Evolutionary conservation across 2,329 filamentous ascomycete genomes (phyloP).

Genomic region (Tolypocladium ophioglossoides): DNA sequence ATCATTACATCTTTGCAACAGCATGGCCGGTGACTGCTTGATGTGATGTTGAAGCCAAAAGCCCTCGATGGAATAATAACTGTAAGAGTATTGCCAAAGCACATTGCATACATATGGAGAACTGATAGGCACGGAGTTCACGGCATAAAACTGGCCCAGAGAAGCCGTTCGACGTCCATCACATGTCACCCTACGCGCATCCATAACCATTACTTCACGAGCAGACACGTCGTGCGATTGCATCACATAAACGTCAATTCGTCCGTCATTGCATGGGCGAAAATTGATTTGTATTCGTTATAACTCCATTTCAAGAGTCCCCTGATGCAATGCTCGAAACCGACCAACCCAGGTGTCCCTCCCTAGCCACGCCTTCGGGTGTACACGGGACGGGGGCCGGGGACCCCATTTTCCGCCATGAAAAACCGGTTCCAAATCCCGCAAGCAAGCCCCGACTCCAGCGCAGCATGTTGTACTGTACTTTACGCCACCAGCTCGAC

Average conservation of each 20-base stretch:
- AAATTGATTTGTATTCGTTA: constrained; percentile 30
- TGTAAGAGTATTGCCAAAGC: not conserved
- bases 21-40: not conserved
- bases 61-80: not conserved
- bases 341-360: constrained; percentile 22
- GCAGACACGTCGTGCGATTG: not conserved
- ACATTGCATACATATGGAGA: not conserved
- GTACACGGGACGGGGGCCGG: constrained; percentile 4
- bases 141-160: no score
- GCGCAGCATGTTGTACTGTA: constrained; percentile 5
- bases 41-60: not conserved
- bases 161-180: no score
- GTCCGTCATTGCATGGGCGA: constrained; percentile 15
- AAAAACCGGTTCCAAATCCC: constrained; percentile 6
- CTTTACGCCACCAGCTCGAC: constrained; percentile 83
- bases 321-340: constrained; percentile 31
- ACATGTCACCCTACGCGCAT: not conserved
- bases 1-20: not conserved
- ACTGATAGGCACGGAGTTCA: no score
- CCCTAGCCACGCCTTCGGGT: constrained; percentile 7
- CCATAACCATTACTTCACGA: not conserved
- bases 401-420: constrained; percentile 7
- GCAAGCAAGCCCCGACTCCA: constrained; percentile 1
- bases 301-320: constrained; percentile 28
- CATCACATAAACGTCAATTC: not conserved